Evolutionary conservation across 2,329 filamentous ascomycete species (phyloP).

Genomic region (Nemania serpens): DNA sequence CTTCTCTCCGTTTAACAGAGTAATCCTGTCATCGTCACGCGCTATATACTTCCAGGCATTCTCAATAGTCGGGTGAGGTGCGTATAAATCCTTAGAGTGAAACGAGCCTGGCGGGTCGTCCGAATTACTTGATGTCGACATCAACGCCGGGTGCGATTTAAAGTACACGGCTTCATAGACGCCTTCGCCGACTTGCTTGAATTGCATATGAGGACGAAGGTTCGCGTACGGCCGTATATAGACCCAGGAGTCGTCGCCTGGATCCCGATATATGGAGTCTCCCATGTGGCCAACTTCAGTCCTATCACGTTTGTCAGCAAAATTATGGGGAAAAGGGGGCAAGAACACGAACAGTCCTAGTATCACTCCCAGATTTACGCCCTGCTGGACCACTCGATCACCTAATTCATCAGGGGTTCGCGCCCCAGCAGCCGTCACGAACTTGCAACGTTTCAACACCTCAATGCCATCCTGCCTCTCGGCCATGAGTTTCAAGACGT

Average conservation of each 20-base stretch:
- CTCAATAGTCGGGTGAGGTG: constrained; percentile 43
- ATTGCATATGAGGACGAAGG: constrained; percentile 44
- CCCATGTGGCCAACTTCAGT: constrained; percentile 50
- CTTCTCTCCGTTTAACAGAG: constrained; percentile 47
- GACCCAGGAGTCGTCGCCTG: constrained; percentile 47
- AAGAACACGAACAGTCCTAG: constrained; percentile 45
- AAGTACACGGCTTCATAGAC: constrained; percentile 44
- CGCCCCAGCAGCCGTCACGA: constrained; percentile 48
- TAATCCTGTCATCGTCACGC: constrained; percentile 46
- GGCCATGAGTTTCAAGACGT: constrained; percentile 47
- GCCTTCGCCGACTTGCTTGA: constrained; percentile 44
- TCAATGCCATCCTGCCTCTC: constrained; percentile 44
- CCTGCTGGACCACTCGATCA: constrained; percentile 44
- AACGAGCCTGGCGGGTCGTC: constrained; percentile 45
- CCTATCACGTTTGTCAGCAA: constrained; percentile 34
- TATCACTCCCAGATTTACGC: constrained; percentile 45
- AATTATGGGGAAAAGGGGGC: background rate
- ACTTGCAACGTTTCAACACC: constrained; percentile 43
- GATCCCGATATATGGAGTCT: constrained; percentile 47
- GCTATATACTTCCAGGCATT: constrained; percentile 47
- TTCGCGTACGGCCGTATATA: constrained; percentile 47
- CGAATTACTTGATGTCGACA: constrained; percentile 40
- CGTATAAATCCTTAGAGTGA: constrained; percentile 44
- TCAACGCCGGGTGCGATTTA: constrained; percentile 42
- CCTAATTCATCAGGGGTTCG: constrained; percentile 49